Evolutionary conservation across 139 green algal species (phyloP).

Genomic region (Chlorokybus atmophyticus): DNA sequence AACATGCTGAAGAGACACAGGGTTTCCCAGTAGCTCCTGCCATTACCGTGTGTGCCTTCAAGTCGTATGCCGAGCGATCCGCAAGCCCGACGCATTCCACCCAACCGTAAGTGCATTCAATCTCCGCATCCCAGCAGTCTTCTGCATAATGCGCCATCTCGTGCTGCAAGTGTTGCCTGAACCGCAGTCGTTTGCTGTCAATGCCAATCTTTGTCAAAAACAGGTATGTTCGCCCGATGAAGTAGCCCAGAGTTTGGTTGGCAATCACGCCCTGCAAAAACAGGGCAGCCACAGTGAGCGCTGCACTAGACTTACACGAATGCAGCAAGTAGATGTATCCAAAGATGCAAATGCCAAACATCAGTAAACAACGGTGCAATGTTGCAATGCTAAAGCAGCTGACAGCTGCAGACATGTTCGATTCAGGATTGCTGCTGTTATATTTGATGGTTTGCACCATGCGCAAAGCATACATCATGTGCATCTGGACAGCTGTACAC

Average conservation of each 20-base stretch:
- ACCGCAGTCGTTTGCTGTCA: conserved; percentile 65
- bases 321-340: too few species aligned
- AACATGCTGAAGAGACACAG: too few species aligned
- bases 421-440: too few species aligned
- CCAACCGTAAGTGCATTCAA: conserved; percentile 93
- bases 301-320: too few species aligned
- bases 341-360: too few species aligned
- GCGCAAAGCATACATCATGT: too few species aligned
- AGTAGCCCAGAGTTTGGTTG: conserved; percentile 98
- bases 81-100: conserved; percentile 94
- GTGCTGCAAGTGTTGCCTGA: conserved; percentile 93
- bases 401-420: too few species aligned
- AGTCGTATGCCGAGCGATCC: conserved; percentile 86
- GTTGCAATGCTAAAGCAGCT: too few species aligned
- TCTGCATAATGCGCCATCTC: conserved; percentile 79
- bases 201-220: conserved; percentile 80
- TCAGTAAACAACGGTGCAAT: too few species aligned
- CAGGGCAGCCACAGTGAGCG: conserved; percentile 52
- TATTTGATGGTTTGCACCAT: too few species aligned
- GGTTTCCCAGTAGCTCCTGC: too few species aligned
- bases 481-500: too few species aligned
- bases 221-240: conserved; percentile 92
- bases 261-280: conserved; percentile 81
- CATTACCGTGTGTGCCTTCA: conserved; percentile 43
- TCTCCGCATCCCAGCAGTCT: conserved; percentile 97